phyloP scores from a whole-genome alignment of 208 protist genomes.

The Porcisia deanei region DNA sequence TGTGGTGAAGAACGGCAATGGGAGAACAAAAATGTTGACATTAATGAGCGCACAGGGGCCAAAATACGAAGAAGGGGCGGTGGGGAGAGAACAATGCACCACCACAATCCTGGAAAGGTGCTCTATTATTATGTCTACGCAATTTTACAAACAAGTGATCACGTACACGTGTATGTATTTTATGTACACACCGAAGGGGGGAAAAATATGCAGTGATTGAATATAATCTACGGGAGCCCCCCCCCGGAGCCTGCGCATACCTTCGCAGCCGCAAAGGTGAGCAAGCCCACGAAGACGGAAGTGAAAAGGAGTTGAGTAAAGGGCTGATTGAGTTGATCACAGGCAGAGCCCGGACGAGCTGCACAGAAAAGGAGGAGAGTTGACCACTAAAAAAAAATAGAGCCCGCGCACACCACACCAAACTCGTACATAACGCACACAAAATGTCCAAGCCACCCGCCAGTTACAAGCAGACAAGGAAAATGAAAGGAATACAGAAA shows the following conservation, averaged over 20 bases:
- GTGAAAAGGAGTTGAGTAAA: neutral
- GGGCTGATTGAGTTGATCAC: neutral
- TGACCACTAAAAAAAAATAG: no score
- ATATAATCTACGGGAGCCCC: neutral
- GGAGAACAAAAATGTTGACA: neutral
- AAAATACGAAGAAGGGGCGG: constrained; percentile 1
- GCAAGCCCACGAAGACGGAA: neutral
- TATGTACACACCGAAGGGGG: neutral
- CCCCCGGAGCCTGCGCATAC: neutral
- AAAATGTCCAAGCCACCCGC: neutral
- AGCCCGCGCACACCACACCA: neutral
- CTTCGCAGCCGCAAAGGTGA: neutral
- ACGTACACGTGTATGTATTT: neutral
- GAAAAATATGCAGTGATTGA: neutral
- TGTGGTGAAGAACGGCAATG: neutral
- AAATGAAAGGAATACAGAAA: neutral
- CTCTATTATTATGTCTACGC: neutral
- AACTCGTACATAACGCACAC: neutral
- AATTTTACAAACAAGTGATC: no score
- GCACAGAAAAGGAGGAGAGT: neutral
- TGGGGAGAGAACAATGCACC: neutral
- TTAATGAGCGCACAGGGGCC: no score
- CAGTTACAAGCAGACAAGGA: neutral
- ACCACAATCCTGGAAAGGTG: neutral
- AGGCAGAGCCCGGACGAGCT: no score